Evolutionary conservation across 371 early-diverging fungal species (phyloP), one percentile per base, ranked within the genome.

Genomic region (Conidiobolus incongruus): DNA sequence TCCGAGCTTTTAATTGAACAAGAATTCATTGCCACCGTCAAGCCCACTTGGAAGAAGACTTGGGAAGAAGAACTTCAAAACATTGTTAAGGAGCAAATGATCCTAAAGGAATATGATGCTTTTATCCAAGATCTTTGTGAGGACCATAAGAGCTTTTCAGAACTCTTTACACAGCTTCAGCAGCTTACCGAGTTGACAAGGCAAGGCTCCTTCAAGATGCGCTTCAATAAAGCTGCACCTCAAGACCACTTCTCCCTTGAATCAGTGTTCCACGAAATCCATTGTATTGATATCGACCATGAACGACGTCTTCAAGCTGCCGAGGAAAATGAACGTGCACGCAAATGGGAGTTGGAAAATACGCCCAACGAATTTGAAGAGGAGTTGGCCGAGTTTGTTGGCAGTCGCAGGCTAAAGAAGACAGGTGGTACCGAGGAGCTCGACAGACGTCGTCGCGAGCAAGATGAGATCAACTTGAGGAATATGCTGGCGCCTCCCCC

Each of bases 41-140:
- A 72, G 22, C 70, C 80, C 1, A 53, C 54, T 4, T 84, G 85
- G 85, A 83, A 81, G 50, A 65, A 63, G 54, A 71, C 72, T 0
- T 84, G 83, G 84, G 81, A 82, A 49, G 61, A 59, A 2, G 81
- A 81, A 56, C 53, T 84, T 23, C 76, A 83, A 45, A 66, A 61
- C 17, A 77, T 84, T 45, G 68, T 83, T 22, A 65, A 71, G 44
- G 83, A 83, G 46, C 82, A 83, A 48, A 64, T 72, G 46, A 71
- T 75, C 45, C 57, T 80, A 44, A 83, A 77, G 46, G 77, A 81
- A 20, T 73, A 75, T 30, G 77, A 80, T 48, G 65, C 60, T 0
- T 43, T 76, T 34, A 41, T 81, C 13, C 53, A 60, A 28, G 81
- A 77, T 49, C 50, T 79, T 20, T 52, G 61, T 7, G 77, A 75